Evolutionary conservation across 257 asterid genomes (phyloP).

Genomic region (Plantago elongata): DNA sequence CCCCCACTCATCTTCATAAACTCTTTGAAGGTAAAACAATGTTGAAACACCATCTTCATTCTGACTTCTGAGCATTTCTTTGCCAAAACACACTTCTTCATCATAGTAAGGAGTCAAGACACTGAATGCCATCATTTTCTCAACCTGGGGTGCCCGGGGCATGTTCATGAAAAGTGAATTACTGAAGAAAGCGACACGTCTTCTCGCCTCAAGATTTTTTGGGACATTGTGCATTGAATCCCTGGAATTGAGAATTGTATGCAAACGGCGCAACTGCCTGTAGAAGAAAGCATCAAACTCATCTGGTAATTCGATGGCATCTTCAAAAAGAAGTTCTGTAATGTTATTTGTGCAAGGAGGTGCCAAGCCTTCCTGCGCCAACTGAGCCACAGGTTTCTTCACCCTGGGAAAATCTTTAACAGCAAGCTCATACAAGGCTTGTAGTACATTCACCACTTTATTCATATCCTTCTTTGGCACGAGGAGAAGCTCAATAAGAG

Average conservation of each 20-base stretch:
- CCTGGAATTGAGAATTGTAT: conserved; percentile 66
- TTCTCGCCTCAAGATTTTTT: conserved; percentile 65
- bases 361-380: conserved; percentile 69
- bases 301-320: conserved; percentile 61
- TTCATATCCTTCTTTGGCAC: conserved; percentile 42
- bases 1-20: conserved; percentile 83
- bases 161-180: conserved; percentile 95
- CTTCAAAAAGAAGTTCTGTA: conserved; percentile 53
- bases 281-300: conserved; percentile 54
- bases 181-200: conserved; percentile 80
- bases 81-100: conserved; percentile 84
- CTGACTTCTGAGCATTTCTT: conserved; percentile 68
- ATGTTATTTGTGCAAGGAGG: conserved; percentile 29
- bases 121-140: conserved; percentile 94
- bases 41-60: conserved; percentile 87
- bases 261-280: conserved; percentile 71
- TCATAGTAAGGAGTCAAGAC: conserved; percentile 95
- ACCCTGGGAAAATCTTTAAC: conserved; percentile 60
- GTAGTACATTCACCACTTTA: conserved; percentile 60
- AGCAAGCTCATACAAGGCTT: conserved; percentile 77
- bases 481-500: conserved; percentile 59
- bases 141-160: conserved; percentile 89
- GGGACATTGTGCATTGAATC: conserved; percentile 85
- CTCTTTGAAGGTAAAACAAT: conserved; percentile 78
- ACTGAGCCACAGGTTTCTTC: conserved; percentile 51